Base-by-base conservation (phyloP, 495 filamentous ascomycete genomes). In the Viridothelium virens region DNA sequence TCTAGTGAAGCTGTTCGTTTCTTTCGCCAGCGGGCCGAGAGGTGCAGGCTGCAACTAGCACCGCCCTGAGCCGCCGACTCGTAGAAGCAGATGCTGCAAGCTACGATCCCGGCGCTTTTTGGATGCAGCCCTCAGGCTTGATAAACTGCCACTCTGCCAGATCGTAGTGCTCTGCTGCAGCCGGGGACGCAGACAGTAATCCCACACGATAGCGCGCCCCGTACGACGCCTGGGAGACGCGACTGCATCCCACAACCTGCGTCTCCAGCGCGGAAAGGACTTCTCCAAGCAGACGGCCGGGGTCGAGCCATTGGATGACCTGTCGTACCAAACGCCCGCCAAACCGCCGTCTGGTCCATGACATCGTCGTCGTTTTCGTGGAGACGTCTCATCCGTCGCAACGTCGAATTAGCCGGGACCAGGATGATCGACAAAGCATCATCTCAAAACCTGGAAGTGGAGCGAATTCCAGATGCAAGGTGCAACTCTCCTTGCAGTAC, bases 31-130 rank as follows among this genome's bases (percentile, higher is more conserved):
- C 48, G 48, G 48, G 48, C 48, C 48, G 48, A 53, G 11, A 36
- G 7, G 25, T 36, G 7, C 31, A 36, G 25, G 18, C 53, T 59
- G 53, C 53, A 59, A 7, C 53, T 36, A 59, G 25, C 25, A 59
- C 25, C 53, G 53, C 31, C 41, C 53, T 59, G 53, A 36, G 36
- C 53, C 53, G 11, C 25, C 25, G 48, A 5, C 48, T 53, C 48
- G 12, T 36, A 59, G 53, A 59, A 34, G 53, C 53, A 59, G 53
- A 59, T 59, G 53, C 53, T 59, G 53, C 53, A 59, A 3, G 53
- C 53, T 36, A 44, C 41, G 41, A 44, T 44, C 41, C 41, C 6
- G 7, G 14, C 7, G 7, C 14, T 14, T 7, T 14, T 44, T 14
- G 41, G 41, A 44, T 44, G 41, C 41, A 44, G 6, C 41, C 25